These are phyloP conservation scores for Cyclotella atomus DNA, from an alignment of 108 stramenopile species.

Conservation along the genomic window DNA sequence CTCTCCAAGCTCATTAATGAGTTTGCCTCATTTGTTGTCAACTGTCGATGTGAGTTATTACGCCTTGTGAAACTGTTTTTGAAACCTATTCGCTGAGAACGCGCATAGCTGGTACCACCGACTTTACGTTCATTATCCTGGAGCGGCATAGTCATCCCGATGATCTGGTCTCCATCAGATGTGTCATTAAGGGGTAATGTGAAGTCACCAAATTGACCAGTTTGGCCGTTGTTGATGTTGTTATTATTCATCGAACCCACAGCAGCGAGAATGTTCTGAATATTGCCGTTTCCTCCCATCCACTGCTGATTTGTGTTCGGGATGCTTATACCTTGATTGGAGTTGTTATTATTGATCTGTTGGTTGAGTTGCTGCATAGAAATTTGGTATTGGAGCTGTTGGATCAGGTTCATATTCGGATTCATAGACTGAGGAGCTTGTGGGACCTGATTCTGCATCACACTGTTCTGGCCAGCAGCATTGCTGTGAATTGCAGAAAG, in stretches of 20 bases:
- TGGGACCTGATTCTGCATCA: not conserved
- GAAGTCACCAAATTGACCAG: not conserved
- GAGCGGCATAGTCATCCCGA: slow-evolving; percentile 13
- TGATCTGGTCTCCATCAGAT: slow-evolving; percentile 7
- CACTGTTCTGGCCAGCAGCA: not conserved
- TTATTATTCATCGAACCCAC: not conserved
- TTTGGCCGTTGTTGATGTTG: not conserved
- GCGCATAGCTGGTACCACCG: slow-evolving; percentile 1
- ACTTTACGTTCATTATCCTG: not conserved
- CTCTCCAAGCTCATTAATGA: slow-evolving; percentile 42
- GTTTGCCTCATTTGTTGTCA: not conserved
- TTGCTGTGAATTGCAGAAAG: slow-evolving; percentile 3
- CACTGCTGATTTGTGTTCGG: not conserved
- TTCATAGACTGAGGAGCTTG: not conserved
- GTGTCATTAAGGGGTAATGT: not conserved
- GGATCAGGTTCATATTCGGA: not conserved
- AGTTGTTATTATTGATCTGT: slow-evolving; percentile 12
- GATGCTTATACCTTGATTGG: not conserved
- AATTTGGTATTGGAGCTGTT: slow-evolving; percentile 26
- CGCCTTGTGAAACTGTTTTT: slow-evolving; percentile 30
- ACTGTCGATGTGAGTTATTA: not conserved
- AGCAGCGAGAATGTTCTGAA: not conserved
- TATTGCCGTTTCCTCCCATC: not conserved
- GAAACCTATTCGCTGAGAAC: slow-evolving; percentile 21
- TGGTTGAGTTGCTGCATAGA: slow-evolving; percentile 15